Percentiles rank a stretch among this genome's conserved stretches.
phyloP scores from a whole-genome alignment of 805 yeast genomes.

The Gaillardinia entomophila region DNA sequence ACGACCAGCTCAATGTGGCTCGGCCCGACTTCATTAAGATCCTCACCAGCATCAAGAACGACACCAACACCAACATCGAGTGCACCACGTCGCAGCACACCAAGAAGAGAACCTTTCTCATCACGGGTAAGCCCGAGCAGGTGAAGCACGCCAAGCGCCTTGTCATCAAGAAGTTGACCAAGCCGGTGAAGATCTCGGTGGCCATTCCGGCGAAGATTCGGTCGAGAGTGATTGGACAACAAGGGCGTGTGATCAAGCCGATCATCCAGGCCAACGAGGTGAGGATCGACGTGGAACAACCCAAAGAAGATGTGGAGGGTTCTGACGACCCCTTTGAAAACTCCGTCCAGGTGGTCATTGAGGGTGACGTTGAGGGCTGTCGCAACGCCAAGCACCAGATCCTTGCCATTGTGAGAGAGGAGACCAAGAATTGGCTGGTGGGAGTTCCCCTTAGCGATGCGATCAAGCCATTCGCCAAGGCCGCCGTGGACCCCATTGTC shows the following conservation, averaged over 20 bases:
- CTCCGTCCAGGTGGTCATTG: conserved; percentile 56
- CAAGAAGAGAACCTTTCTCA: conserved; percentile 75
- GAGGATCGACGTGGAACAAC: conserved; percentile 61
- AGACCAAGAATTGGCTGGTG: conserved; percentile 53
- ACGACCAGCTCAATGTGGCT: conserved; percentile 57
- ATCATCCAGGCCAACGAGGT: conserved; percentile 64
- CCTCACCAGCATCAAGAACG: conserved; percentile 54
- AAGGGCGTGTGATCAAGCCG: conserved; percentile 77
- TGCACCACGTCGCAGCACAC: conserved; percentile 74
- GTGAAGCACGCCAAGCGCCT: conserved; percentile 71
- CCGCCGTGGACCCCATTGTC: conserved; percentile 20
- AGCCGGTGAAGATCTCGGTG: conserved; percentile 59
- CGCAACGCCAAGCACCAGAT: conserved; percentile 67
- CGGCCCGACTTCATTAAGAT: conserved; percentile 67
- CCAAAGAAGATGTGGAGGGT: conserved; percentile 29
- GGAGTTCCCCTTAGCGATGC: conserved; percentile 41
- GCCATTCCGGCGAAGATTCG: conserved; percentile 72
- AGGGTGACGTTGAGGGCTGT: conserved; percentile 84
- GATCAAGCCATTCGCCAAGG: conserved; percentile 40
- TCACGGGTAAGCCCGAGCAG: conserved; percentile 65
- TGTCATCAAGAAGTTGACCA: conserved; percentile 68
- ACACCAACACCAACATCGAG: conserved; percentile 64
- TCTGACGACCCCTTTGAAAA: conserved; percentile 59
- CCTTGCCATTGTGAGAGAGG: conserved; percentile 65
- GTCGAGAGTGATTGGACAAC: conserved; percentile 79